phyloP scores from a whole-genome alignment of 1,139 yeast genomes.

The Geotrichum phurueaensis region DNA sequence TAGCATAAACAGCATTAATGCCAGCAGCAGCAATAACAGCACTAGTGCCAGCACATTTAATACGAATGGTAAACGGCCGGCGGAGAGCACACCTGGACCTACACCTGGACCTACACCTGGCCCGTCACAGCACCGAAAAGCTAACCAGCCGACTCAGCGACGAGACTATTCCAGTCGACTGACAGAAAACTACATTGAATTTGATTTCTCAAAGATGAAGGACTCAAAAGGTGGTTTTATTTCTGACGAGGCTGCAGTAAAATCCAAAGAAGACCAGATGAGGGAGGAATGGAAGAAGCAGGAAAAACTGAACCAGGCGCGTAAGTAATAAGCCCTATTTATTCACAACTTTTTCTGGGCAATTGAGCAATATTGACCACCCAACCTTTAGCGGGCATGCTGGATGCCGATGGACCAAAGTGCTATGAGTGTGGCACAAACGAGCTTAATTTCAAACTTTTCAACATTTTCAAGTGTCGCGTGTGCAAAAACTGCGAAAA shows the following conservation, averaged over 20 bases:
- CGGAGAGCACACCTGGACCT: conserved; percentile 9
- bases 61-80: conserved; percentile 15
- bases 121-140: conserved; percentile 15
- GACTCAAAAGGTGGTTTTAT: conserved; percentile 87
- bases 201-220: conserved; percentile 77
- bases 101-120: not conserved
- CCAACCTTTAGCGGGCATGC: conserved; percentile 23
- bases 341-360: not conserved
- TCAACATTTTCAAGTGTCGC: conserved; percentile 58
- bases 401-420: conserved; percentile 58
- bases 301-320: conserved; percentile 36
- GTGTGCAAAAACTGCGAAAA: conserved; percentile 78
- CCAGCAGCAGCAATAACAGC: not conserved
- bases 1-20: not conserved
- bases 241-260: conserved; percentile 40
- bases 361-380: not conserved
- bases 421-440: conserved; percentile 72
- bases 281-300: conserved; percentile 76
- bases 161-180: conserved; percentile 7
- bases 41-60: conserved; percentile 2
- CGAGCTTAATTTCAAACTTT: conserved; percentile 72
- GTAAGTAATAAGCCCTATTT: not conserved
- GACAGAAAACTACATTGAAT: conserved; percentile 66
- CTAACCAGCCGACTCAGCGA: conserved; percentile 1
- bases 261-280: conserved; percentile 40